phyloP scores from a whole-genome alignment of 768 basidiomycete species.

The Nidularia pulvinata region DNA sequence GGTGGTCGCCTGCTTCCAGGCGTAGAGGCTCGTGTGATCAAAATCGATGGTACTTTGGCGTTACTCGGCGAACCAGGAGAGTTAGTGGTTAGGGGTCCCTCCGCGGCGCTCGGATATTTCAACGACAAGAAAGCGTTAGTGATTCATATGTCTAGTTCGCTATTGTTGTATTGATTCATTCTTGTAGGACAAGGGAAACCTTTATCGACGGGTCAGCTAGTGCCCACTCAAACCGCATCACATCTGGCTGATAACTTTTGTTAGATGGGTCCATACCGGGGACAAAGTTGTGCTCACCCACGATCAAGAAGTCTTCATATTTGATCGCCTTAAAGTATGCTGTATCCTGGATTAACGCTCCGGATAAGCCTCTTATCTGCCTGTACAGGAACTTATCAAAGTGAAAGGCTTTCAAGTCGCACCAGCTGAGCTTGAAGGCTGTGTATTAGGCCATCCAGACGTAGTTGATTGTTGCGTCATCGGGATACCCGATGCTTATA shows the following conservation, averaged over 20 bases:
- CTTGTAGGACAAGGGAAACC: slow-evolving; percentile 51
- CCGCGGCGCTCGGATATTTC: slow-evolving; percentile 39
- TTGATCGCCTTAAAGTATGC: slow-evolving; percentile 61
- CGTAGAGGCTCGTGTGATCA: slow-evolving; percentile 40
- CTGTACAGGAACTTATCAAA: slow-evolving; percentile 60
- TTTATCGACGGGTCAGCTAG: slow-evolving; percentile 54
- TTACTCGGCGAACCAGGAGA: slow-evolving; percentile 45
- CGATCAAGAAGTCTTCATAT: slow-evolving; percentile 51
- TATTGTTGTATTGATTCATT: slow-evolving; percentile 3
- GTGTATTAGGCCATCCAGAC: slow-evolving; percentile 44
- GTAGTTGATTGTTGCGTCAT: slow-evolving; percentile 63
- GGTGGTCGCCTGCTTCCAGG: slow-evolving; percentile 44
- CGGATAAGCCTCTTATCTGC: neutral
- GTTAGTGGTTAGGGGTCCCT: slow-evolving; percentile 42
- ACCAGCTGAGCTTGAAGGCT: slow-evolving; percentile 58
- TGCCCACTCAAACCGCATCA: neutral
- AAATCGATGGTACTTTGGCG: slow-evolving; percentile 41
- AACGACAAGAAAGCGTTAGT: slow-evolving; percentile 53
- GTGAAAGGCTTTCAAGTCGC: slow-evolving; percentile 60
- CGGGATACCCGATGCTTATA: slow-evolving; percentile 56
- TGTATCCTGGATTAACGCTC: neutral
- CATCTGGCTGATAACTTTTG: too few relatives aligned
- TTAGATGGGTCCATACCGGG: slow-evolving; percentile 64
- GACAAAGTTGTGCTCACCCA: slow-evolving; percentile 54
- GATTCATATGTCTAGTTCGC: slow-evolving; percentile 9